Conservation (phyloP, 2,329 filamentous ascomycete species). For the Byssoonygena ceratinophila region DNA sequence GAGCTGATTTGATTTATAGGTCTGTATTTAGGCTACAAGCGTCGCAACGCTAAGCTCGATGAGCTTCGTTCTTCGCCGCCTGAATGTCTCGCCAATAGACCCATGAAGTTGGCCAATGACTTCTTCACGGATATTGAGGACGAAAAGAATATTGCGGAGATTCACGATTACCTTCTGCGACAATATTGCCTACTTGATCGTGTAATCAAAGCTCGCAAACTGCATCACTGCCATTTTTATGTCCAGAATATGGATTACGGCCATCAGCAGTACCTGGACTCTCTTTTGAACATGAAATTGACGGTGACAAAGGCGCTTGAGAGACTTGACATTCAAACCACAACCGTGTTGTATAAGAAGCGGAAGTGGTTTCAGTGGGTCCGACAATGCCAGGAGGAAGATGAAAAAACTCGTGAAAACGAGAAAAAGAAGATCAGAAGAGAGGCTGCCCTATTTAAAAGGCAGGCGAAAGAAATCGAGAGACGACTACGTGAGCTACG, state of each 20-base stretch:
- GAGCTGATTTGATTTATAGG: constrained; percentile 11
- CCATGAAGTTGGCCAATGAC: constrained; percentile 32
- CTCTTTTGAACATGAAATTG: constrained; percentile 30
- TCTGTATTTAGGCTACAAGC: constrained; percentile 42
- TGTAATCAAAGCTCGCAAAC: constrained; percentile 34
- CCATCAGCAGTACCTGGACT: constrained; percentile 34
- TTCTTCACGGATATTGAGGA: constrained; percentile 32
- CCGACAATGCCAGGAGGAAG: constrained; percentile 35
- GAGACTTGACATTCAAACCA: constrained; percentile 34
- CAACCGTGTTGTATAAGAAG: constrained; percentile 36
- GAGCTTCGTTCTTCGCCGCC: constrained; percentile 17
- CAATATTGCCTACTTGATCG: constrained; percentile 31
- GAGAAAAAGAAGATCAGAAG: constrained; percentile 43
- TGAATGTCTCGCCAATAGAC: constrained; percentile 28
- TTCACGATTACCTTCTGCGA: constrained; percentile 34
- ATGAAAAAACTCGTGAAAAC: constrained; percentile 38
- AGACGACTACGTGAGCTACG: constrained; percentile 30
- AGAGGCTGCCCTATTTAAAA: constrained; percentile 40
- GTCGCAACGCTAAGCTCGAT: constrained; percentile 39
- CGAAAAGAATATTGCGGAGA: constrained; percentile 20
- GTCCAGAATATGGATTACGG: constrained; percentile 37
- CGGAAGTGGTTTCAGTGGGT: constrained; percentile 44
- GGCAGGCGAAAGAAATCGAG: constrained; percentile 39
- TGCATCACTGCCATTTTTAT: constrained; percentile 38
- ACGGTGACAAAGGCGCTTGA: constrained; percentile 35